phyloP scores from a whole-genome alignment of 116 monocot genomes.

The Iris pallida region DNA sequence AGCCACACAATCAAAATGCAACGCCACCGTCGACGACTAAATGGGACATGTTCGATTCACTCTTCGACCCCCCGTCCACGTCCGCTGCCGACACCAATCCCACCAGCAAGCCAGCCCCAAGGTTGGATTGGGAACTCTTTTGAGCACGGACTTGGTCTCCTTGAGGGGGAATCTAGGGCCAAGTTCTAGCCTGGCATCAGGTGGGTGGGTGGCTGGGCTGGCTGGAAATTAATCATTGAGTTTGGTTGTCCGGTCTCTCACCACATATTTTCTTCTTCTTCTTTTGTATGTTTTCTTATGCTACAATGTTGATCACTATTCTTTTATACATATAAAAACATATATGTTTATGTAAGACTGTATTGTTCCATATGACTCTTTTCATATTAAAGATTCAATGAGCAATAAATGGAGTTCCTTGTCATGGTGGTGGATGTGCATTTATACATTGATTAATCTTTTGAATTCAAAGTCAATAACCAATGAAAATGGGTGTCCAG shows the following conservation, averaged over 20 bases:
- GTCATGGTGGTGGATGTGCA: no score
- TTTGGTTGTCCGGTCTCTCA: constrained; percentile 5
- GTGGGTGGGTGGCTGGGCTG: not conserved
- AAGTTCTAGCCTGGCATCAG: not conserved
- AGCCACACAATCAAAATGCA: no score
- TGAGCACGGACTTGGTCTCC: constrained; percentile 14
- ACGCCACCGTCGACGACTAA: constrained; percentile 24
- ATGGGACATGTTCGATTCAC: constrained; percentile 80
- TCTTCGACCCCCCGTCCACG: constrained; percentile 24
- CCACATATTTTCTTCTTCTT: no score
- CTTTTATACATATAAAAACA: no score
- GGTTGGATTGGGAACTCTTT: constrained; percentile 80
- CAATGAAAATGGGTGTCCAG: no score
- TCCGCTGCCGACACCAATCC: constrained; percentile 24
- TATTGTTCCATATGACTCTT: no score
- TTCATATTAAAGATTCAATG: no score
- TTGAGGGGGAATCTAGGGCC: not conserved
- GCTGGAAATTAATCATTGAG: not conserved
- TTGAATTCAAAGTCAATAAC: no score
- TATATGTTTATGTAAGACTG: no score
- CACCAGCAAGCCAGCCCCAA: constrained; percentile 32
- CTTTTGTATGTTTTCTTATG: not conserved
- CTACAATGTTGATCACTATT: not conserved
- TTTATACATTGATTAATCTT: no score
- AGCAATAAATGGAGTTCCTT: no score